Evolutionary conservation across 2,329 filamentous ascomycete genomes (phyloP).

Genomic region (Hymenoscyphus infarciens): DNA sequence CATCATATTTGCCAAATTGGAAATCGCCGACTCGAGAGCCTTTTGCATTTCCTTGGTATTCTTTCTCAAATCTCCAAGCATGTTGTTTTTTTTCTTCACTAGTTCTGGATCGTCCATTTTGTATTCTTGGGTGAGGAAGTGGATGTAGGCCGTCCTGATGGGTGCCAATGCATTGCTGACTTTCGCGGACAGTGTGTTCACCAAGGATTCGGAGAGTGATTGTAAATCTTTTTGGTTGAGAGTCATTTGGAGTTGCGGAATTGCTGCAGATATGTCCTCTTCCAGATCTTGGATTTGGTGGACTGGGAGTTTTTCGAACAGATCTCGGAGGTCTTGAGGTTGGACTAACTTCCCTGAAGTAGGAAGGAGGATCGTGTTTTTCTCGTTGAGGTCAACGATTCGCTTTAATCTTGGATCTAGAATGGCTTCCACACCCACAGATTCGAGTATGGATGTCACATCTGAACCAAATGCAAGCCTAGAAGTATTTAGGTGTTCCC

Average conservation of each 20-base stretch:
- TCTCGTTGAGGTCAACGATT: conserved; percentile 19
- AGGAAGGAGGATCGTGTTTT: conserved; percentile 22
- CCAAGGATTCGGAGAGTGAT: conserved; percentile 17
- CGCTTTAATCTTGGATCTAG: conserved; percentile 21
- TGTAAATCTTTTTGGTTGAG: conserved; percentile 21
- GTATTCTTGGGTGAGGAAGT: conserved; percentile 20
- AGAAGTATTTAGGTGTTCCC: neutral
- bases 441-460: conserved; percentile 8
- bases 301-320: conserved; percentile 16
- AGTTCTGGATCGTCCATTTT: conserved; percentile 14
- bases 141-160: conserved; percentile 16
- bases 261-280: conserved; percentile 22
- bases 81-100: conserved; percentile 19
- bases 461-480: neutral
- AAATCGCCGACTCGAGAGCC: conserved; percentile 19
- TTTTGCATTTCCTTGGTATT: conserved; percentile 18
- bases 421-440: conserved; percentile 16
- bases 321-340: neutral
- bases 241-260: conserved; percentile 22
- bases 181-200: conserved; percentile 9
- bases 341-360: conserved; percentile 6
- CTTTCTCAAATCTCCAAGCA: conserved; percentile 21
- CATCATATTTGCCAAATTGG: conserved; percentile 28
- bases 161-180: conserved; percentile 16
- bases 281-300: conserved; percentile 19